Percentiles rank a stretch among this genome's conserved stretches.
Conservation (phyloP, 495 filamentous ascomycete species). For the Melanomma pulvis-pyrius region DNA sequence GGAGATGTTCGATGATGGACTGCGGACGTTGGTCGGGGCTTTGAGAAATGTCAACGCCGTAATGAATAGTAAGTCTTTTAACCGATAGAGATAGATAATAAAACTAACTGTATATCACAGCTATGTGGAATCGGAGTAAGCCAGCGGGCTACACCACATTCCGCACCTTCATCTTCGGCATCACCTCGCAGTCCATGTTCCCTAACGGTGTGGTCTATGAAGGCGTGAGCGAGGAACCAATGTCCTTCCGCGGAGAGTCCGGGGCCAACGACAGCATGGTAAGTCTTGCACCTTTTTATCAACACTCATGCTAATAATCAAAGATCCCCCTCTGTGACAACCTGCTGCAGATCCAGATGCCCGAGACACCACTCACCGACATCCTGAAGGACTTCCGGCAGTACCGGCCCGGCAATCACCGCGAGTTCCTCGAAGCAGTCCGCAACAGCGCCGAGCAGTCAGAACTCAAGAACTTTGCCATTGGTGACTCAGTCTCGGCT, state of each 20-base stretch:
- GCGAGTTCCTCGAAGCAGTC: conserved; percentile 77
- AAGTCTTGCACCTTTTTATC: conserved; percentile 14
- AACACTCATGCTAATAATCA: conserved; percentile 11
- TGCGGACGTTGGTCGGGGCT: conserved; percentile 61
- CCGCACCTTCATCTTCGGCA: conserved; percentile 93
- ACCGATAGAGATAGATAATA: background rate
- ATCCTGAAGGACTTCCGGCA: conserved; percentile 83
- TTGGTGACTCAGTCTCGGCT: conserved; percentile 55
- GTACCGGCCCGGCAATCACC: conserved; percentile 83
- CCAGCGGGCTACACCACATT: conserved; percentile 78
- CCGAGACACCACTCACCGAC: conserved; percentile 76
- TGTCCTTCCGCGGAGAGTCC: conserved; percentile 81
- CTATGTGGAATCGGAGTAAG: conserved; percentile 84
- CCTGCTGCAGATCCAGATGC: conserved; percentile 77
- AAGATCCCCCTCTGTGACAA: conserved; percentile 86
- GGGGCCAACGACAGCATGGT: conserved; percentile 88
- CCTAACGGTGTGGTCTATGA: conserved; percentile 87
- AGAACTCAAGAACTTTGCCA: conserved; percentile 63
- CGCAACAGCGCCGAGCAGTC: conserved; percentile 57
- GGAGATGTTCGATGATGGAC: conserved; percentile 62
- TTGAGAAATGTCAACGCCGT: conserved; percentile 72
- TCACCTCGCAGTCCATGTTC: conserved; percentile 88
- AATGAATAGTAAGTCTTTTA: conserved; percentile 68
- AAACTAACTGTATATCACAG: conserved; percentile 42
- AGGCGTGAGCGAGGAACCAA: conserved; percentile 69